Conservation (phyloP, 2,329 filamentous ascomycete genomes). For the Septoria petroselini region DNA sequence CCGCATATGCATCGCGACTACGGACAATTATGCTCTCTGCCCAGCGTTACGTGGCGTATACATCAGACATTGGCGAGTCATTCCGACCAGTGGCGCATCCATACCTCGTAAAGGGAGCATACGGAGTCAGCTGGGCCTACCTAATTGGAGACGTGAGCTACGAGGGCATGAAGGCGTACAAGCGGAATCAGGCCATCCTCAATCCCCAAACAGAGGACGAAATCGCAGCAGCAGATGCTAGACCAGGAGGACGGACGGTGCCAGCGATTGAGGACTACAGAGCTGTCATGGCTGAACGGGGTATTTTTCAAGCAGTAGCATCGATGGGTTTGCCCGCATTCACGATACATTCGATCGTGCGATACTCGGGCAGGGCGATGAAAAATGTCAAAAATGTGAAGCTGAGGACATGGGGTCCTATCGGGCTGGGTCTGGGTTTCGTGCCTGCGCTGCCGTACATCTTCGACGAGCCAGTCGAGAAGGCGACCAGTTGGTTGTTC, state of each 20-base stretch:
- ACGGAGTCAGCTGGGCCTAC: slow-evolving; percentile 90
- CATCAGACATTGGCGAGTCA: slow-evolving; percentile 88
- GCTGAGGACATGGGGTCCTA: slow-evolving; percentile 81
- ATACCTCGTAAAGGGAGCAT: slow-evolving; percentile 73
- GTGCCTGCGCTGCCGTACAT: slow-evolving; percentile 81
- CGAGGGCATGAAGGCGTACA: slow-evolving; percentile 93
- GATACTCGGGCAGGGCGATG: slow-evolving; percentile 81
- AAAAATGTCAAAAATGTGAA: slow-evolving; percentile 74
- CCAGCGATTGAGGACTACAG: slow-evolving; percentile 84
- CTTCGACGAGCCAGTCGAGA: slow-evolving; percentile 90
- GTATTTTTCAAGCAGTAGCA: slow-evolving; percentile 83
- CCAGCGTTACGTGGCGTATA: slow-evolving; percentile 96
- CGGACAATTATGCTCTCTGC: slow-evolving; percentile 72
- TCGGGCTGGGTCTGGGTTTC: slow-evolving; percentile 65
- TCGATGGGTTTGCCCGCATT: slow-evolving; percentile 93
- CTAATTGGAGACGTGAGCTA: slow-evolving; percentile 84
- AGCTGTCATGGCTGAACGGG: slow-evolving; percentile 85
- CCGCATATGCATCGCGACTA: slow-evolving; percentile 76
- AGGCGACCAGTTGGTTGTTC: slow-evolving; percentile 86
- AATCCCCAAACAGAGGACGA: slow-evolving; percentile 60
- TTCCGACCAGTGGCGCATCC: slow-evolving; percentile 92
- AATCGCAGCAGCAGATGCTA: slow-evolving; percentile 16
- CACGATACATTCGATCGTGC: slow-evolving; percentile 88
- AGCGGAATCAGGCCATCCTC: slow-evolving; percentile 73
- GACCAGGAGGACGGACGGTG: slow-evolving; percentile 40